Evolutionary conservation across 2,329 filamentous ascomycete genomes (phyloP), one percentile per base, ranked within the genome.

Genomic region (Alternaria atra): DNA sequence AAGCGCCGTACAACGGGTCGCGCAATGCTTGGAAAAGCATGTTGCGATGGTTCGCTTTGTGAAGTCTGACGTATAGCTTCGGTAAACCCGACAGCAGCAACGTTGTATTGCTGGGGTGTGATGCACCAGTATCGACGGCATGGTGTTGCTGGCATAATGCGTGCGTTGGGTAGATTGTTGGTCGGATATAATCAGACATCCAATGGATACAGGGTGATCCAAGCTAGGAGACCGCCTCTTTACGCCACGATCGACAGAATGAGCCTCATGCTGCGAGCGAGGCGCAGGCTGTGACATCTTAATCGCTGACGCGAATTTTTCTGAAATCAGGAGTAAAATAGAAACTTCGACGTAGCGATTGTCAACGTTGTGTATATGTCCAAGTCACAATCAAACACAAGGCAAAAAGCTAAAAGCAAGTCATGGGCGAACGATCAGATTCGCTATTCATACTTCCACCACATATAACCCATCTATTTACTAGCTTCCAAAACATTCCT

Each of bases 401-500:
- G 5, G 17, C 12, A 10, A 15, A 42, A 42, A 25, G 39, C 12
- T 13, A 6, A 25, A 25, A 42, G 20, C 12, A 25, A 15, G 10
- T 40, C 39, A 17, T 25, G 12, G 20, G 5, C 20, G 39, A 25
- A 42, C 12, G 20, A 25, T 25, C 39, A 8, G 4, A 42, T 42
- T 42, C 20, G 39, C 20, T 25, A 42, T 42, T 25, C 39, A 25
- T 12, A 42, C 10, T 25, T 25, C 20, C 32, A 37, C 32, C 30
- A 35, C 6, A 23, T 6, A 35, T 15, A 37, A 13, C 17, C 42
- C 35, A 34, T 20, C 17, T 60, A 65, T 55, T 68, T 74, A 52
- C 64, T 64, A 27, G 71, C 74, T 40, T 77, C 76, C 35, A 69
- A 50, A 20, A 78, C 63, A 57, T 74, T 77, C 59, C 67, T 74